Evolutionary conservation across 2,329 filamentous ascomycete species (phyloP), one percentile per base, ranked within the genome.

Genomic region (Aspergillus ochraceus): DNA sequence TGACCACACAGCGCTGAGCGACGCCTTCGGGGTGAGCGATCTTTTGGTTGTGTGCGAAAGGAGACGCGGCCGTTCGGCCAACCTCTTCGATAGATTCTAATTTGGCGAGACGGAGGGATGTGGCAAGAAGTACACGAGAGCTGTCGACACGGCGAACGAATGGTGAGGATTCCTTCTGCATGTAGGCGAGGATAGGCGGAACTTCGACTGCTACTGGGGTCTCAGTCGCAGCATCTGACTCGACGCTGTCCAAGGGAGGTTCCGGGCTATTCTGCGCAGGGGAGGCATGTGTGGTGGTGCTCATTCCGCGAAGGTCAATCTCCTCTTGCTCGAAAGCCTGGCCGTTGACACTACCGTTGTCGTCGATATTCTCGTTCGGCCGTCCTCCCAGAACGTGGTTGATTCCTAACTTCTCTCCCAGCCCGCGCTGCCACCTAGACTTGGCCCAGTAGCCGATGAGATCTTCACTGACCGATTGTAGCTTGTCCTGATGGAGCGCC

Each of bases 401-500:
- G 55, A 97, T 79, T 1, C 88, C 85, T 8, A 98, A 82, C 75
- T 96, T 97, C 54, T 90, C 86, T 0, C 85, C 86, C 3, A 97
- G 80, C 0, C 91, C 90, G 3, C 85, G 81, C 75, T 98, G 93
- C 95, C 95, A 99, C 57, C 88, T 88, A 0, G 94, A 88, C 74
- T 98, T 98, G 36, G 93, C 91, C 92, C 93, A 97, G 90, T 91
- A 97, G 6, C 93, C 92, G 17, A 98, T 81, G 6, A 97, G 87
- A 70, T 98, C 94, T 74, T 98, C 94, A 32, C 90, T 90, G 52
- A 99, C 88, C 58, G 89, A 96, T 68, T 97, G 91, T 63, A 99
- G 86, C 11, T 85, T 87, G 30, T 93, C 89, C 69, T 97, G 96
- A 62, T 84, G 81, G 59, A 86, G 85, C 47, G 96, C 86, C 74